These are phyloP conservation scores for Trichoderma oligosporum DNA, from an alignment of 2,329 filamentous ascomycete species.

Conservation along the genomic window DNA sequence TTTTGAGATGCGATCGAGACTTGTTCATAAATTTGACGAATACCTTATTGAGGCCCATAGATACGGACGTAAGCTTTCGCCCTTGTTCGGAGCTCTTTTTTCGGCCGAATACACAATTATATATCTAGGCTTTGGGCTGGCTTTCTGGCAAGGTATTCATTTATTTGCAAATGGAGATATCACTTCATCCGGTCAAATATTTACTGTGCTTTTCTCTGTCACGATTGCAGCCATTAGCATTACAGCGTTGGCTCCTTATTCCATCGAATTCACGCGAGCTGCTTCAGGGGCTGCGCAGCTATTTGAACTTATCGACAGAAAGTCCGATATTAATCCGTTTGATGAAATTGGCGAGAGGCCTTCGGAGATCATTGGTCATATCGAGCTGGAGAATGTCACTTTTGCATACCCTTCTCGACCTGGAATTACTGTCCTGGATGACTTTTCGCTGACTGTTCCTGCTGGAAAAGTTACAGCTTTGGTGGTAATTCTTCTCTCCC, in stretches of 20 bases:
- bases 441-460: slow-evolving; percentile 42
- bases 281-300: slow-evolving; percentile 35
- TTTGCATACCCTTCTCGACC: slow-evolving; percentile 46
- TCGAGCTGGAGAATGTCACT: slow-evolving; percentile 40
- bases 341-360: slow-evolving; percentile 32
- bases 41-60: slow-evolving; percentile 36
- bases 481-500: slow-evolving; percentile 30
- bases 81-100: slow-evolving; percentile 38
- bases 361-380: slow-evolving; percentile 29
- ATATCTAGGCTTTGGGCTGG: slow-evolving; percentile 41
- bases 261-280: slow-evolving; percentile 38
- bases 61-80: slow-evolving; percentile 38
- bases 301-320: slow-evolving; percentile 37
- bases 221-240: slow-evolving; percentile 37
- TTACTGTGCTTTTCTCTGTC: slow-evolving; percentile 40
- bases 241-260: slow-evolving; percentile 36
- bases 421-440: slow-evolving; percentile 39
- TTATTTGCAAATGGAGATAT: slow-evolving; percentile 39
- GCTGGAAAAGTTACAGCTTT: slow-evolving; percentile 44
- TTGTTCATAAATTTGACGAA: slow-evolving; percentile 39
- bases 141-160: slow-evolving; percentile 44
- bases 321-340: slow-evolving; percentile 38
- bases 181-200: slow-evolving; percentile 36
- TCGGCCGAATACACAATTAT: slow-evolving; percentile 40
- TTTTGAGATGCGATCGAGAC: slow-evolving; percentile 38